Evolutionary conservation across 495 filamentous ascomycete genomes (phyloP), one percentile per base, ranked within the genome.

Genomic region (Penicillium egyptiacum): DNA sequence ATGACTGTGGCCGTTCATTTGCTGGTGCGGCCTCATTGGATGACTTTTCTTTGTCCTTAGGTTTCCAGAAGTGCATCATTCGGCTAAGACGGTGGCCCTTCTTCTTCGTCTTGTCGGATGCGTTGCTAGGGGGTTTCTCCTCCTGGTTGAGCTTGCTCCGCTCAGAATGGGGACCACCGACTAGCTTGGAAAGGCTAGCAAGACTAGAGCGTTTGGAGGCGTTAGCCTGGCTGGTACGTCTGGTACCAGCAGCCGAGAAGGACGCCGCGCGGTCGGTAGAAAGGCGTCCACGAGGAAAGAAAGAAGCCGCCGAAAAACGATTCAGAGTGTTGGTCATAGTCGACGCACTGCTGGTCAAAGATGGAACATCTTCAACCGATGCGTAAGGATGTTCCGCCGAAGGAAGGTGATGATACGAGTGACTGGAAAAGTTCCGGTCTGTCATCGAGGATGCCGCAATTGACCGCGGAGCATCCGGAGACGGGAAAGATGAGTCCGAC

Each of bases 301-400:
- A 78, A 6, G 70, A 75, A 22, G 72, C 43, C 11, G 53, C 72
- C 19, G 76, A 78, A 50, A 83, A 67, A 16, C 79, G 77, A 58
- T 74, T 61, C 66, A 78, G 60, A 58, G 75, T 66, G 53, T 87
- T 86, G 3, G 90, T 90, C 84, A 86, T 89, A 14, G 90, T 92
- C 1, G 92, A 96, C 61, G 90, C 84, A 67, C 88, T 92, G 71
- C 88, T 92, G 17, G 87, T 92, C 28, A 96, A 72, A 30, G 91
- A 96, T 7, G 92, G 92, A 11, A 93, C 88, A 72, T 92, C 90
- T 55, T 96, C 91, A 22, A 91, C 81, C 7, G 92, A 96, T 19
- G 86, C 79, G 50, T 91, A 87, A 80, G 57, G 83, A 75, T 74
- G 86, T 76, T 66, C 76, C 1, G 50, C 20, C 39, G 68, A 81